Evolutionary conservation across 2,329 filamentous ascomycete species (phyloP), one percentile per base, ranked within the genome.

Genomic region (Setomelanomma holmii): DNA sequence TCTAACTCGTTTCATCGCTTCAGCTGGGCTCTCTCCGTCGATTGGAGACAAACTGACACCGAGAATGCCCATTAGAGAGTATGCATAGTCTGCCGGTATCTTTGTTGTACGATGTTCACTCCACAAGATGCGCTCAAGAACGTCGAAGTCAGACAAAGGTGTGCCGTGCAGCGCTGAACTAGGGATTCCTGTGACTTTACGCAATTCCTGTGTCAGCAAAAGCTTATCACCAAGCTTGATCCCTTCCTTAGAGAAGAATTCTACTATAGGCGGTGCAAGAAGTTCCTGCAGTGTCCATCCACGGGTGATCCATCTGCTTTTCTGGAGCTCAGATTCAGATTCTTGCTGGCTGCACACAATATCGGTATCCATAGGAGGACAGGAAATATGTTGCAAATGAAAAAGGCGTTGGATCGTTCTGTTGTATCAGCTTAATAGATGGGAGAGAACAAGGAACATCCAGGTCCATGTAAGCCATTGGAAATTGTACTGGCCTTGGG

Each of bases 1-100:
- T 4, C 48, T 10, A 22, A 63, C 53, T 14, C 58, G 58, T 17
- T 40, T 41, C 27, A 55, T 45, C 24, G 60, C 60, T 40, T 33
- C 49, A n/a, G 23, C 45, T 27, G 6, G 12, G n/a, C 44, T 40
- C 20, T 55, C 44, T 7, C 53, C 44, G 45, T 55, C 44, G 7
- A 2, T 19, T 0, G 17, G 51, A 2, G 48, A 0, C 14, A 58
- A 6, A 1, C 49, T n/a, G 2, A 58, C 45, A 21, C 48, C 53
- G 27, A 62, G 48, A 19, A 63, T 48, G 3, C 50, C 40, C 5
- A 35, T 17, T 2, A 53, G 14, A 7, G 46, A 55, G 38, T 55
- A 53, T 12, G 46, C 51, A 4, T 12, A 20, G 55, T 50, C 22
- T 51, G 43, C 12, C n/a, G 5, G 5, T 22, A 22, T 40, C 24